These are phyloP conservation scores for Lactifluus hygrophoroides DNA, from an alignment of 768 basidiomycete genomes.

Conservation along the genomic window DNA sequence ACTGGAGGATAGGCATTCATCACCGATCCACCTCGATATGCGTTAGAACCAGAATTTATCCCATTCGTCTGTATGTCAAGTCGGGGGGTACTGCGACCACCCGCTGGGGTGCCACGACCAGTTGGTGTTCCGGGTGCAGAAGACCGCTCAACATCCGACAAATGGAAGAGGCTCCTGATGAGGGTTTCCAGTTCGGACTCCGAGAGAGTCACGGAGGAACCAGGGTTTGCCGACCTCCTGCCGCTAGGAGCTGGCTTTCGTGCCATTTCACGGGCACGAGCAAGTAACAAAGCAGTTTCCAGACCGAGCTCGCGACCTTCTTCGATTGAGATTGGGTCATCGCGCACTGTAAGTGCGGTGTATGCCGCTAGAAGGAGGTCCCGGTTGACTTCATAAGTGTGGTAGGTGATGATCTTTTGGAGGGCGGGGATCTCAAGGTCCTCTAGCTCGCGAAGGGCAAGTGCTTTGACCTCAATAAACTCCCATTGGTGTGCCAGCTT, in stretches of 20 bases:
- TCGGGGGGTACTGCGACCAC: conserved; percentile 14
- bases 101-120: conserved; percentile 10
- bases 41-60: conserved; percentile 4
- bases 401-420: conserved; percentile 50
- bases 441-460: conserved; percentile 47
- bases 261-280: conserved; percentile 41
- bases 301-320: conserved; percentile 53
- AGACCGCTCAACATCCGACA: conserved; percentile 8
- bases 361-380: conserved; percentile 46
- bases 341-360: conserved; percentile 41
- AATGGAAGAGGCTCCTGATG: conserved; percentile 15
- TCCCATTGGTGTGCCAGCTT: conserved; percentile 45
- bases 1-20: conserved; percentile 14
- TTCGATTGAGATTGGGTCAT: conserved; percentile 39
- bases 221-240: not conserved
- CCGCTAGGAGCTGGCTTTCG: not conserved
- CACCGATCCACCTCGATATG: conserved; percentile 22
- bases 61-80: conserved; percentile 5
- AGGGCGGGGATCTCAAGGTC: conserved; percentile 37
- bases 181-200: conserved; percentile 12
- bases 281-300: conserved; percentile 45
- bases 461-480: conserved; percentile 42
- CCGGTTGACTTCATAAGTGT: conserved; percentile 40
- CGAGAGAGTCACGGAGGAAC: not conserved
- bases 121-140: conserved; percentile 6